Base-by-base conservation (phyloP, 306 rosid species). In the Comarum palustre region DNA sequence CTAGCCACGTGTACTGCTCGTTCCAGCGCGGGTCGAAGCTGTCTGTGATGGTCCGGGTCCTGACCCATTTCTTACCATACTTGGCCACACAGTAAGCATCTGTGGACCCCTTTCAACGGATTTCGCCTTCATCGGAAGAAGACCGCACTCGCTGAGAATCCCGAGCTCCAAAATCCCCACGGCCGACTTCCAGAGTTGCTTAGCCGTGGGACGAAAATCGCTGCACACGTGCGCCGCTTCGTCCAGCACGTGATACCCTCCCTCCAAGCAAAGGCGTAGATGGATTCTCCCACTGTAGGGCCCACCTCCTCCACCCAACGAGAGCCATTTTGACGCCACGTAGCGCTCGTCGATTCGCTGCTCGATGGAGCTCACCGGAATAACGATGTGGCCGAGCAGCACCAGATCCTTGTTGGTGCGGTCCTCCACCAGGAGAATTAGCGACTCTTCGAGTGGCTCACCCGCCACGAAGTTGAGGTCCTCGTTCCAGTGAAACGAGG, bases 191-290 rank as follows among this genome's bases (percentile, higher is more conserved):
- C 97, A 91, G 0, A 94, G 80, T 74, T 90, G 97, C 82, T 94
- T 94, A 0, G 99, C 97, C 39, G 99, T 89, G 36, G 97, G 92
- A 0, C 99, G 88, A 63, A 94, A 91, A 16, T 94, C 99, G 43
- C 99, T 94, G 82, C 97, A 89, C 83, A 94, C 84, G 79, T 94
- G 99, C 64, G 99, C 97, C 73, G 99, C 97, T 75, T 94, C 99
- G 51, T 94, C 99, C 2, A 91, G 87, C 88, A 94, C 99, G 87
- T 94, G 99, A 83, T 94, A 94, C 4, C 99, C 99, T 0, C 96
- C 99, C 24, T 94, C 99, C 47, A 94, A 68, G 81, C 96, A 91
- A 16, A 94, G 86, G 13, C 96, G 87, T 10, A 94, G 82, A 66
- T 83, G 88, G 66, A 94, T 77, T 79, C 99, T 73, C 2, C 96